Base-by-base conservation (phyloP, 1,284 basidiomycete genomes). In the Calocybe gambosa region DNA sequence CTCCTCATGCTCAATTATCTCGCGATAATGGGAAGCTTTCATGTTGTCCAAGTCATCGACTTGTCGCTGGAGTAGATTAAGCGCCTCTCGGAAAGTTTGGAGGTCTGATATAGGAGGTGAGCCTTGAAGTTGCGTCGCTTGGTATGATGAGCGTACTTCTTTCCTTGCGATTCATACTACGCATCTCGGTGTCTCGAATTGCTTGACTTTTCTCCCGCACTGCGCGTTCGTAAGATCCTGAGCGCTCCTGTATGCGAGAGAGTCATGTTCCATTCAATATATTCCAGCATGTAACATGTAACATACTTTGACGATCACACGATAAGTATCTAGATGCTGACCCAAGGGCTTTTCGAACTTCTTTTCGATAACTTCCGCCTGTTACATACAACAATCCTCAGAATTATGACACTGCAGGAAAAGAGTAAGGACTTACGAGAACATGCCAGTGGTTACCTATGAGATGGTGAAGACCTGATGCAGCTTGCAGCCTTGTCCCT, bases 401-500 rank as follows among this genome's bases (percentile, higher is more conserved):
- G n/a, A 39, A 19, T 42, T 21, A 10, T 43, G 23, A 28, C 13
- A 28, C 15, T 28, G 33, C 33, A 8, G 26, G 34, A 13, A 19
- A 16, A 37, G 28, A 42, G 33, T 18, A 34, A 16, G 43, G 47
- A 63, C 80, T 52, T 54, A 89, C 91, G 58, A 96, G 70, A 45
- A 96, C 80, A 63, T 93, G 90, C 75, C 89, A 92, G 58, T 95
- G 91, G 64, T 95, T 95, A 45, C 87, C 85, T 59, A 95, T 86
- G 54, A 97, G 78, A 64, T 93, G 90, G 64, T 96, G 92, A 42
- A 96, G 69, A 1, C 93, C 93, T 13, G 87, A 83, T n/a, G 88
- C 82, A 26, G 88, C 89, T 60, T 93, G 82, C 39, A 90, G 66
- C 51, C 87, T 70, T 51, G 85, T 77, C 53, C 90, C 75, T 39